phyloP scores from a whole-genome alignment of 306 rosid genomes.

The Cucumis hystrix region DNA sequence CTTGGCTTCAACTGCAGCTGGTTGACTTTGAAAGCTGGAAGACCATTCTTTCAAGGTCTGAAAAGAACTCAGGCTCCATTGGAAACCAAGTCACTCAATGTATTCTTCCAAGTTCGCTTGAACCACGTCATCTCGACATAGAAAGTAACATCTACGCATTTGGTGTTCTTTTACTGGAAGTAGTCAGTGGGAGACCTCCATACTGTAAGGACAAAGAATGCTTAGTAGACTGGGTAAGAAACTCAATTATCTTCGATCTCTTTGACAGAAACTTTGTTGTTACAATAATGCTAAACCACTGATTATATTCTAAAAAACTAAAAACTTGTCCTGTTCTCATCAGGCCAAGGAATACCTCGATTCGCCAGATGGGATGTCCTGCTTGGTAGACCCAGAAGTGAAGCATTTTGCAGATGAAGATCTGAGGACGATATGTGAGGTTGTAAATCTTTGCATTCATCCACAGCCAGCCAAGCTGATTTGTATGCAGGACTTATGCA shows the following conservation, averaged over 20 bases:
- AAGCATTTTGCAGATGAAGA: conserved; percentile 63
- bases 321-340: neutral
- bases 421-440: conserved; percentile 71
- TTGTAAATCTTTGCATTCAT: conserved; percentile 53
- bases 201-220: conserved; percentile 64
- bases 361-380: conserved; percentile 60
- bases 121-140: conserved; percentile 74
- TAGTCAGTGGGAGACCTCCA: conserved; percentile 82
- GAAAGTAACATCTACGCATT: conserved; percentile 71
- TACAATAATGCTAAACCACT: neutral
- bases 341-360: conserved; percentile 89
- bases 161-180: conserved; percentile 75
- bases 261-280: neutral
- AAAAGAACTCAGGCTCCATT: conserved; percentile 63
- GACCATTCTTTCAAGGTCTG: conserved; percentile 79
- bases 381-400: conserved; percentile 70
- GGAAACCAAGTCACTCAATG: conserved; percentile 66
- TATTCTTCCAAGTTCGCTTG: conserved; percentile 73
- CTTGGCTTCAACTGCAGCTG: conserved; percentile 34
- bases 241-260: conserved; percentile 8
- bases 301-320: conserved; percentile 2
- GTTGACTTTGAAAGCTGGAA: conserved; percentile 99
- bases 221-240: conserved; percentile 91
- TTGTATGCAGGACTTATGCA: conserved; percentile 52
- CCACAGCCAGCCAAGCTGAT: conserved; percentile 43